These are phyloP conservation scores for Hirschioporus abietinus DNA, from an alignment of 768 basidiomycete genomes.

Conservation along the genomic window DNA sequence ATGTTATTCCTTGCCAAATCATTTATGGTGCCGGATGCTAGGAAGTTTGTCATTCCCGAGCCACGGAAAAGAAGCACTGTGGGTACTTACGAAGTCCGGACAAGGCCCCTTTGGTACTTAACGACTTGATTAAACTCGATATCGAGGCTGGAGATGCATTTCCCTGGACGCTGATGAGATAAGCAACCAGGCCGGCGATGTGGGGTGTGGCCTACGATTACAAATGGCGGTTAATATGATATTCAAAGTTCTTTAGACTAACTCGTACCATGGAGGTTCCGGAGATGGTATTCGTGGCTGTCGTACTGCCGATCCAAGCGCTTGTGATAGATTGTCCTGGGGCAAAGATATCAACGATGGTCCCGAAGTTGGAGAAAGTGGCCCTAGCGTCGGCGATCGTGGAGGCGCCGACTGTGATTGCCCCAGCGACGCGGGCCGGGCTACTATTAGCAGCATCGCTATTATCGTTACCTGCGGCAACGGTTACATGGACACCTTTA, in stretches of 20 bases:
- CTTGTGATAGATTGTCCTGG: slow-evolving; percentile 31
- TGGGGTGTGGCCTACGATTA: slow-evolving; percentile 31
- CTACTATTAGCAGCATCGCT: slow-evolving; percentile 27
- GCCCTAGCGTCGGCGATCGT: slow-evolving; percentile 30
- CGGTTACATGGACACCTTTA: slow-evolving; percentile 27
- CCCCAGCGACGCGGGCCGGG: slow-evolving; percentile 31
- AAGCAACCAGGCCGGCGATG: slow-evolving; percentile 36
- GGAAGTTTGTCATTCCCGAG: background rate
- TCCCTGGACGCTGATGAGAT: slow-evolving; percentile 22
- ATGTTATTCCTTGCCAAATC: background rate
- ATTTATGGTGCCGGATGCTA: background rate
- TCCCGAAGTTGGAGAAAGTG: slow-evolving; percentile 36
- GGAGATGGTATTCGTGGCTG: slow-evolving; percentile 13
- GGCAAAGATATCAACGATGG: slow-evolving; percentile 35
- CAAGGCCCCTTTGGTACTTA: slow-evolving; percentile 22
- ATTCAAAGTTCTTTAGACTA: background rate
- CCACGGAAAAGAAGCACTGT: background rate
- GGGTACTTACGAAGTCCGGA: slow-evolving; percentile 6
- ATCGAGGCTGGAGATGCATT: slow-evolving; percentile 22
- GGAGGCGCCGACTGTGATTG: slow-evolving; percentile 35
- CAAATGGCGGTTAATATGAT: slow-evolving; percentile 1
- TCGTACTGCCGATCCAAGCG: slow-evolving; percentile 25
- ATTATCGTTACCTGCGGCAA: slow-evolving; percentile 34
- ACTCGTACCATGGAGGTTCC: slow-evolving; percentile 16
- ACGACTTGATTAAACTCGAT: slow-evolving; percentile 16